Evolutionary conservation across 352 stramenopile genomes (phyloP).

Genomic region (Pythium coloratum): DNA sequence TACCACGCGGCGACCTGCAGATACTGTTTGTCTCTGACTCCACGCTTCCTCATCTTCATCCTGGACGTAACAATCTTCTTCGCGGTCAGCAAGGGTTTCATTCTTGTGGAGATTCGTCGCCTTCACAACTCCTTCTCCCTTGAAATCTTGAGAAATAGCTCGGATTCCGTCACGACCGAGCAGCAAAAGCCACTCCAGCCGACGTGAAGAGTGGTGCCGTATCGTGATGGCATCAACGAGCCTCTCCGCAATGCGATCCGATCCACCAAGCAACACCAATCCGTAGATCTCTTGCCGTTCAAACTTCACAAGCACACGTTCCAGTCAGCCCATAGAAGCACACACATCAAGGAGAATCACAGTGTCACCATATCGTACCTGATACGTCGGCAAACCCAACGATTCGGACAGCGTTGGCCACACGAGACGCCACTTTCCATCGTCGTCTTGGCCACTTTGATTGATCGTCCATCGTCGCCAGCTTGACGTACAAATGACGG

Average conservation of each 20-base stretch:
- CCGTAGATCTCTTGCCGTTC: background rate
- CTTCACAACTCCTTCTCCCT: background rate
- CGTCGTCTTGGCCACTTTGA: background rate
- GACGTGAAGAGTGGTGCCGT: background rate
- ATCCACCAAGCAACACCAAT: background rate
- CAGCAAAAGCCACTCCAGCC: background rate
- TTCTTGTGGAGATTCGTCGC: background rate
- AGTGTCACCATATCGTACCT: background rate
- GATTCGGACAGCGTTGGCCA: slow-evolving; percentile 20
- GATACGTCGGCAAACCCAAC: background rate
- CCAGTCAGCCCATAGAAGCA: no score
- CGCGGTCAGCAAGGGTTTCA: no score
- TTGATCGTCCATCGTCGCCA: slow-evolving; percentile 13
- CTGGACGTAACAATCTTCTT: background rate
- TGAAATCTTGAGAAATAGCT: background rate
- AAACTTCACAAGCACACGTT: background rate
- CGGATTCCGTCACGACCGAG: background rate
- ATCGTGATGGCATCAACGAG: background rate
- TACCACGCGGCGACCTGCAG: background rate
- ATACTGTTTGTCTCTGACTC: background rate
- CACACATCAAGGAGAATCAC: no score
- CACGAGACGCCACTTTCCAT: background rate
- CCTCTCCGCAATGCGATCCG: background rate
- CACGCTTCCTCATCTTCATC: background rate
- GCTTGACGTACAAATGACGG: background rate